phyloP scores from a whole-genome alignment of 108 stramenopile species.

The Parietichytrium sp. region DNA sequence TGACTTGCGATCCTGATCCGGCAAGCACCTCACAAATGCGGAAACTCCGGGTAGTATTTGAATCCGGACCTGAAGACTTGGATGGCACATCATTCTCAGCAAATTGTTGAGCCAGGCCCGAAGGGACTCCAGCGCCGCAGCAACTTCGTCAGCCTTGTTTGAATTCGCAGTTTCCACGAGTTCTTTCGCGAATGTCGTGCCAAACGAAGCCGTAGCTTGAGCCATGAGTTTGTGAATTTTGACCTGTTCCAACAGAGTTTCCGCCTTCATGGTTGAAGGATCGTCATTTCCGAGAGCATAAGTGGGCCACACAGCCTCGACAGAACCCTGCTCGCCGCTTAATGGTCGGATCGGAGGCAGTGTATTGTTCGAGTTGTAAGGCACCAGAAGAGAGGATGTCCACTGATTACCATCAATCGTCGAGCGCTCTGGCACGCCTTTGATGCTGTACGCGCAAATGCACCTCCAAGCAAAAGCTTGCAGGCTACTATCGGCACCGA shows the following conservation, averaged over 20 bases:
- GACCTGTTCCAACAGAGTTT: background rate
- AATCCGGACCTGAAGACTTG: background rate
- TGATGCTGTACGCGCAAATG: background rate
- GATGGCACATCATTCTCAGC: background rate
- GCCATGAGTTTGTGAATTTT: background rate
- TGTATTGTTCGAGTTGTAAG: no score
- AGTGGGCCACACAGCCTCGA: conserved; percentile 20
- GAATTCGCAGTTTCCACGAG: background rate
- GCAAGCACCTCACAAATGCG: background rate
- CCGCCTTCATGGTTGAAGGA: background rate
- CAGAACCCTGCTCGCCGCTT: conserved; percentile 15
- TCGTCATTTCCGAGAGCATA: background rate
- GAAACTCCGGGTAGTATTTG: background rate
- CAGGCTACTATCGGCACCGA: background rate
- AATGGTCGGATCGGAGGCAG: no score
- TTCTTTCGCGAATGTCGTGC: background rate
- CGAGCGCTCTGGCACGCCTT: background rate
- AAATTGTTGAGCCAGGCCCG: background rate
- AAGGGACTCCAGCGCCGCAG: background rate
- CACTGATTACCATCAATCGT: background rate
- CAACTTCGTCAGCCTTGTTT: background rate
- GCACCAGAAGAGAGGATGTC: background rate
- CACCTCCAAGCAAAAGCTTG: background rate
- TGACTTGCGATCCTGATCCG: background rate
- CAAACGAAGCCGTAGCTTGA: background rate